These are phyloP conservation scores for Withania somnifera DNA, from an alignment of 305 asterid genomes.

Conservation along the genomic window DNA sequence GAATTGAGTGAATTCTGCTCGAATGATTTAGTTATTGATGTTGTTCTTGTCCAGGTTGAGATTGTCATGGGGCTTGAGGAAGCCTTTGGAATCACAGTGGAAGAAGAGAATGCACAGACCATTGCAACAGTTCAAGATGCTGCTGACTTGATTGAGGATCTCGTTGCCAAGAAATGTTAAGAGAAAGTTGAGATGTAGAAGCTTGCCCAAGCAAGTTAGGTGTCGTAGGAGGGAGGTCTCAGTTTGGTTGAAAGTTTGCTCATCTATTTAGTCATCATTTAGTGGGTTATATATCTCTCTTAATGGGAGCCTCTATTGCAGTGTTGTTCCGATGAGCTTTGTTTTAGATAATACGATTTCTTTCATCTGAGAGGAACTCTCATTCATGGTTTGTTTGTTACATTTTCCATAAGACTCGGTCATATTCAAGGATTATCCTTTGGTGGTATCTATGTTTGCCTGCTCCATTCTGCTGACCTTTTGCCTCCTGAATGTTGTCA, in stretches of 20 bases:
- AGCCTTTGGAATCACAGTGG: conserved; percentile 79
- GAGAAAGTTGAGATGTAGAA: not conserved
- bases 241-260: conserved; percentile 5
- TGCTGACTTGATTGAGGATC: conserved; percentile 77
- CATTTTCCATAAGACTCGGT: not conserved
- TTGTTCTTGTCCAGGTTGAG: conserved; percentile 52
- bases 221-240: conserved; percentile 7
- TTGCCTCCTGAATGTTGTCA: not conserved
- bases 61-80: conserved; percentile 99
- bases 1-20: not conserved
- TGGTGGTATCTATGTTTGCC: not conserved
- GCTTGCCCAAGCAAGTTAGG: not conserved
- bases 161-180: conserved; percentile 38
- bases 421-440: not conserved
- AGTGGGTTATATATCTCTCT: not conserved
- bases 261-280: not conserved
- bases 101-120: conserved; percentile 91
- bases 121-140: conserved; percentile 88
- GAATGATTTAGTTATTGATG: not conserved
- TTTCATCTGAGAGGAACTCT: conserved; percentile 4
- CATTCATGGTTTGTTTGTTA: not conserved
- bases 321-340: not conserved
- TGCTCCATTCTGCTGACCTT: not conserved
- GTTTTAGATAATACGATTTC: not conserved
- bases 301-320: not conserved